phyloP scores from a whole-genome alignment of 148 eudicot species.

The Fagopyrum tataricum region DNA sequence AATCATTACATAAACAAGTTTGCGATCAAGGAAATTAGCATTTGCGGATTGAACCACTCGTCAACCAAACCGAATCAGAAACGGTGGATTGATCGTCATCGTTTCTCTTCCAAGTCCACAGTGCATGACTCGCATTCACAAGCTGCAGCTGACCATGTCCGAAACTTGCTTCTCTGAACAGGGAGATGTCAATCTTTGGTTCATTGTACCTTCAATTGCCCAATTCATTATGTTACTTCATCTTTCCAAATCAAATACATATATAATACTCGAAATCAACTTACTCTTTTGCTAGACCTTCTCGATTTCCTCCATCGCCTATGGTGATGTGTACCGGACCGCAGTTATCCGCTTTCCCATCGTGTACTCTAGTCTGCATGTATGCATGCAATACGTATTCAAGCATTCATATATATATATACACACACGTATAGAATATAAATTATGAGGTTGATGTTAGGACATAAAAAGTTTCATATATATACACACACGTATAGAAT shows the following conservation, averaged over 20 bases:
- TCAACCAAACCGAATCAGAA: conserved; percentile 45
- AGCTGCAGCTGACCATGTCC: conserved; percentile 64
- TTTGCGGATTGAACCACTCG: conserved; percentile 28
- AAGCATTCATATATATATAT: too few relatives aligned
- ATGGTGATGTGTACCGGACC: conserved; percentile 36
- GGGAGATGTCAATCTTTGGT: conserved; percentile 35
- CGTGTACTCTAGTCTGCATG: conserved; percentile 24
- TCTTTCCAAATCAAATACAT: too few relatives aligned
- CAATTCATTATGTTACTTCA: not conserved
- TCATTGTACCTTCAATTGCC: conserved; percentile 23
- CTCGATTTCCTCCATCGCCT: conserved; percentile 42
- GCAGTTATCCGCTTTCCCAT: conserved; percentile 26
- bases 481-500: too few relatives aligned
- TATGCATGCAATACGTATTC: not conserved
- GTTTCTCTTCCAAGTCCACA: conserved; percentile 68
- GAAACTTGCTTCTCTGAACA: conserved; percentile 72
- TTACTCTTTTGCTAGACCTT: conserved; percentile 32
- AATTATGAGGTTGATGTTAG: too few relatives aligned
- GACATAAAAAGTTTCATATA: too few relatives aligned
- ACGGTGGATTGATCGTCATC: conserved; percentile 29
- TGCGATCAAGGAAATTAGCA: conserved; percentile 15
- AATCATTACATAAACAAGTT: too few relatives aligned
- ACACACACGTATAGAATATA: too few relatives aligned
- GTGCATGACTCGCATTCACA: conserved; percentile 50
- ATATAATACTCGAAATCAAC: not conserved